Evolutionary conservation across 805 yeast genomes (phyloP), one percentile per base, ranked within the genome.

Genomic region (Wickerhamomyces queroliae): DNA sequence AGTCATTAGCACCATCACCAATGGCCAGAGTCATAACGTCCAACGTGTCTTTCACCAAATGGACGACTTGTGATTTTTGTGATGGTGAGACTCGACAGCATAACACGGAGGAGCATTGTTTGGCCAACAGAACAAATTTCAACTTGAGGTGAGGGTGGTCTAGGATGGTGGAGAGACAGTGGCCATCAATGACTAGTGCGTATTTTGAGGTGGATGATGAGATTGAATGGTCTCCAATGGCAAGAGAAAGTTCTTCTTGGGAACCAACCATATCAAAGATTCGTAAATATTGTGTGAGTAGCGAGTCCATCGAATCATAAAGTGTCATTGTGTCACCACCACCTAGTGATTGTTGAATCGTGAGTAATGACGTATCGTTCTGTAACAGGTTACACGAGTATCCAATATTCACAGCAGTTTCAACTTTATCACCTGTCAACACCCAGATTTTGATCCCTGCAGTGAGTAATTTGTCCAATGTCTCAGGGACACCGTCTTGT

Each of bases 1-100:
- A 93, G 64, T 85, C 95, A 58, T 85, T 85, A 17, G 93, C 80
- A 40, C 95, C 95, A 62, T 85, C 95, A 49, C 95, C 95, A 55
- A 85, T 83, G 18, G 58, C 91, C 37, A 85, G 63, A 1, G 95
- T 85, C 89, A 84, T 85, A 22, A 85, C 95, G 44, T 78, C 79
- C 35, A 85, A 65, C 8, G 80, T 71, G 27, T 78, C 76, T 56
- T 80, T 83, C 15, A 85, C 93, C 44, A 84, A 59, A 48, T 74
- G 77, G 29, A 83, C 89, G 36, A 83, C 89, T 15, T 77, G 77
- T 12, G 91, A 90, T 52, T 83, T 83, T 57, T 83, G 93, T 24
- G 89, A 77, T 9, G 93, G 93, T 1, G 90, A 83, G 28, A 83
- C 93, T n/a, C 93, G 76, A 58, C 93, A 83, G 61, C 93, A 83